These are phyloP conservation scores for Hymenoscyphus infarciens DNA, from an alignment of 2,329 filamentous ascomycete species.

Conservation along the genomic window DNA sequence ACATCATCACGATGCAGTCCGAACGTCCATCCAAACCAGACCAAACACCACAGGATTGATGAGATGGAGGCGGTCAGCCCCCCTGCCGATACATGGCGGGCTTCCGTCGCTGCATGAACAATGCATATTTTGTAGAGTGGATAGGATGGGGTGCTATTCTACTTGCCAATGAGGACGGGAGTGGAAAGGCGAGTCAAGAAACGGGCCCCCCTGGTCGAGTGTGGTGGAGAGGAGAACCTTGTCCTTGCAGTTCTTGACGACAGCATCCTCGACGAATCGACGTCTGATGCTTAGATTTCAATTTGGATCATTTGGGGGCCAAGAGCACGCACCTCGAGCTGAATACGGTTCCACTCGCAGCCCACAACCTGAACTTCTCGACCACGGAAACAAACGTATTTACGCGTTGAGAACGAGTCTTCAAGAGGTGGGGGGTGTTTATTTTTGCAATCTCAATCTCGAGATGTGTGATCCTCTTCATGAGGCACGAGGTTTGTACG, in stretches of 20 bases:
- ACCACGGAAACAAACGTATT: not conserved
- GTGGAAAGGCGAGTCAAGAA: not conserved
- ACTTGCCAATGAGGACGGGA: slow-evolving; percentile 3
- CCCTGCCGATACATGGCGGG: not conserved
- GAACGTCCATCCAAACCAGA: not conserved
- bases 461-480: not conserved
- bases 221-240: not conserved
- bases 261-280: slow-evolving; percentile 1
- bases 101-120: not conserved
- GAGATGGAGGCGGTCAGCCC: slow-evolving; percentile 3
- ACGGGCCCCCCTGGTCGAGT: not conserved
- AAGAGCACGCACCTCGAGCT: not conserved
- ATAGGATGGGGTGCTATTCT: not conserved
- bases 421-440: not conserved
- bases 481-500: not conserved
- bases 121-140: not conserved
- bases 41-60: not conserved
- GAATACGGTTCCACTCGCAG: not conserved
- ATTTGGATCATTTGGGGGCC: not conserved
- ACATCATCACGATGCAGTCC: not conserved
- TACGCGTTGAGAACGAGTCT: not conserved
- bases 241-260: not conserved
- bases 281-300: not conserved
- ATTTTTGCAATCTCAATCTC: slow-evolving; percentile 4
- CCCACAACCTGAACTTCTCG: not conserved